These are phyloP conservation scores for Stagonosporopsis cucurbitacearum DNA, from an alignment of 2,329 filamentous ascomycete species.

Conservation along the genomic window DNA sequence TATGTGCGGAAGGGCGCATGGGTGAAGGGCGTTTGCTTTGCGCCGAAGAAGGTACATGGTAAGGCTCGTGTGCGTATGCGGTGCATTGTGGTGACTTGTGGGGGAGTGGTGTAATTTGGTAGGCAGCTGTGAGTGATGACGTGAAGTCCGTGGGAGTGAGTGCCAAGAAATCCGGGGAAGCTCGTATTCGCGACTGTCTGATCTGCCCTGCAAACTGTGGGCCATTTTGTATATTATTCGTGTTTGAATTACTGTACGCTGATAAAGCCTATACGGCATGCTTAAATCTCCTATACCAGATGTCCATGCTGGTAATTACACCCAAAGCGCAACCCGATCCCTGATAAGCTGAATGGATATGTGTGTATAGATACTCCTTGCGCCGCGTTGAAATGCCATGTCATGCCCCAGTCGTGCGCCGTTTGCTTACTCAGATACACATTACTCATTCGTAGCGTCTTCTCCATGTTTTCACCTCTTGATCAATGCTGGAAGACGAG, in stretches of 20 bases:
- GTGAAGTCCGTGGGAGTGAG: constrained; percentile 16
- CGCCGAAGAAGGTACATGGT: constrained; percentile 7
- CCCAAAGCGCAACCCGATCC: constrained; percentile 1
- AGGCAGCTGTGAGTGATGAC: not conserved
- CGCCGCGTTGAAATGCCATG: constrained; percentile 7
- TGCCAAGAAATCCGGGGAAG: constrained; percentile 14
- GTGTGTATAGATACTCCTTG: constrained; percentile 5
- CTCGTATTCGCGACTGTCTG: not conserved
- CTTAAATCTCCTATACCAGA: not conserved
- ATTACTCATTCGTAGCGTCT: not conserved
- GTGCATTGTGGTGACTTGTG: constrained; percentile 21
- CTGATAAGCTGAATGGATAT: not conserved
- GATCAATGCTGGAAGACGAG: not conserved
- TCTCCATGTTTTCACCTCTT: not conserved
- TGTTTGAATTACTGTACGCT: not conserved
- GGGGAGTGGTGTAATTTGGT: not conserved
- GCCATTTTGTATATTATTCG: not conserved
- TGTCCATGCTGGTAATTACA: not conserved
- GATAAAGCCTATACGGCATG: not conserved
- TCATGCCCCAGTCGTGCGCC: constrained; percentile 2
- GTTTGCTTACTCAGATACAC: not conserved
- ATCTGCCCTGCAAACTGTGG: not conserved
- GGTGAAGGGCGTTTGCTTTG: not conserved
- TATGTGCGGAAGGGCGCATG: constrained; percentile 29
- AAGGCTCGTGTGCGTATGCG: constrained; percentile 22